Conservation (phyloP, 2,329 filamentous ascomycete genomes). For the Colletotrichum scovillei region DNA sequence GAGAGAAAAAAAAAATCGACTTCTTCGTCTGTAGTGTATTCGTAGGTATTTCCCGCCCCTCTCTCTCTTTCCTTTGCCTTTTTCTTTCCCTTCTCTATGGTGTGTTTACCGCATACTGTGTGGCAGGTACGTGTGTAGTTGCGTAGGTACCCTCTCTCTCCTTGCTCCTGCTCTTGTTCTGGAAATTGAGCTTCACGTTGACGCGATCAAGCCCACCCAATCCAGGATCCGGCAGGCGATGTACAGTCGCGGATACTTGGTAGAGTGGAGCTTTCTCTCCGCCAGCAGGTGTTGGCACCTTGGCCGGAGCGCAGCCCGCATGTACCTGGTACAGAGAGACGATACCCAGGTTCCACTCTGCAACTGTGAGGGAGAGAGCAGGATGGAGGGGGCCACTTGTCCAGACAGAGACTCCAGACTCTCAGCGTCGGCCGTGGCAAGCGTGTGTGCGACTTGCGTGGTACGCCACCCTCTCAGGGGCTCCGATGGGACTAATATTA, state of each 20-base stretch:
- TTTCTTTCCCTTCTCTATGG: not conserved
- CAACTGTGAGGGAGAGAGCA: not conserved
- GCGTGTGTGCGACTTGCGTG: no score
- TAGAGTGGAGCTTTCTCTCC: constrained; percentile 1
- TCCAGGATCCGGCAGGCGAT: constrained; percentile 28
- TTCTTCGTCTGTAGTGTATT: not conserved
- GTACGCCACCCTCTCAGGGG: constrained; percentile 35
- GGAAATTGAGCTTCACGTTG: constrained; percentile 35
- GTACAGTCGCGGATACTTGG: constrained; percentile 22
- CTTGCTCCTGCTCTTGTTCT: constrained; percentile 20
- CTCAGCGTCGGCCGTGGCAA: not conserved
- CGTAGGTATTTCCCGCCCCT: not conserved
- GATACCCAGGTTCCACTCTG: not conserved
- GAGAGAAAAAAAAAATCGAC: constrained; percentile 9
- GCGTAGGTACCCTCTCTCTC: not conserved
- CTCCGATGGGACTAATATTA: constrained; percentile 35
- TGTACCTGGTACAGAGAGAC: constrained; percentile 14
- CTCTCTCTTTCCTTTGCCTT: not conserved
- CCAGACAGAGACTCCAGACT: not conserved
- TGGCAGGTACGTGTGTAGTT: not conserved
- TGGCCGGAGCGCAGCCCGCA: constrained; percentile 17
- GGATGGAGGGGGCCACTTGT: constrained; percentile 5
- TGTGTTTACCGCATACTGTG: not conserved
- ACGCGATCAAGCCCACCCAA: constrained; percentile 32
- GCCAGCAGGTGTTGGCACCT: constrained; percentile 10